These are phyloP conservation scores for Fagopyrum tataricum DNA, from an alignment of 148 eudicot species.

Conservation along the genomic window DNA sequence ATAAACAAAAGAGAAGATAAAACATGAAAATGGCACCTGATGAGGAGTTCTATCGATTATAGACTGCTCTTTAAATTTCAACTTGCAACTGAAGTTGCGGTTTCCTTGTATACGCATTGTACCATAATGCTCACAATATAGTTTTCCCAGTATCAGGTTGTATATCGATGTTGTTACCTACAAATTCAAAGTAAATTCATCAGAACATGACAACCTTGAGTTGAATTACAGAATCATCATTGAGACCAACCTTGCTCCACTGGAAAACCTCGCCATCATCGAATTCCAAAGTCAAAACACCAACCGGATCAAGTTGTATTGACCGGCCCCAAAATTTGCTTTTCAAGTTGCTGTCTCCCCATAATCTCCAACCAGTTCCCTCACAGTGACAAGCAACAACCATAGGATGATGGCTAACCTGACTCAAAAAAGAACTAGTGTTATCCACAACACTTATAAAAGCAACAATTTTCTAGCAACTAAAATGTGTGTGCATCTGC, in stretches of 20 bases:
- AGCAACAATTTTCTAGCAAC: background rate
- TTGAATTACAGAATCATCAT: background rate
- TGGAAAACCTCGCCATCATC: conserved; percentile 15
- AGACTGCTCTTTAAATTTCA: conserved; percentile 15
- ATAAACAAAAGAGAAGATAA: background rate
- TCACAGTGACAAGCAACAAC: conserved; percentile 13
- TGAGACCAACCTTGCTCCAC: conserved; percentile 14
- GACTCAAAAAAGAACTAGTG: background rate
- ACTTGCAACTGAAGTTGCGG: conserved; percentile 4
- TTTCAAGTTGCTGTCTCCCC: conserved; percentile 14
- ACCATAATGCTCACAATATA: conserved; percentile 13
- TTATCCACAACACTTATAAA: background rate
- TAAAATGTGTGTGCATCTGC: background rate
- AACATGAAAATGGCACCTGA: background rate
- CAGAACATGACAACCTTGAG: background rate
- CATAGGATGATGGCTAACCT: conserved; percentile 16
- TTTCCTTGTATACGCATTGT: conserved; percentile 14
- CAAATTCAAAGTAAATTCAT: background rate
- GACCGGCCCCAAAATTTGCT: conserved; percentile 15
- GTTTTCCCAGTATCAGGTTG: conserved; percentile 13
- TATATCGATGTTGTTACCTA: conserved; percentile 14
- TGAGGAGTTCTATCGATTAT: conserved; percentile 14
- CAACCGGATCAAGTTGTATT: conserved; percentile 13
- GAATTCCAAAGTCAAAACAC: conserved; percentile 11
- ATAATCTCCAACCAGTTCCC: conserved; percentile 13